Base-by-base conservation (phyloP, 805 yeast genomes). In the Candida fluviatilis region DNA sequence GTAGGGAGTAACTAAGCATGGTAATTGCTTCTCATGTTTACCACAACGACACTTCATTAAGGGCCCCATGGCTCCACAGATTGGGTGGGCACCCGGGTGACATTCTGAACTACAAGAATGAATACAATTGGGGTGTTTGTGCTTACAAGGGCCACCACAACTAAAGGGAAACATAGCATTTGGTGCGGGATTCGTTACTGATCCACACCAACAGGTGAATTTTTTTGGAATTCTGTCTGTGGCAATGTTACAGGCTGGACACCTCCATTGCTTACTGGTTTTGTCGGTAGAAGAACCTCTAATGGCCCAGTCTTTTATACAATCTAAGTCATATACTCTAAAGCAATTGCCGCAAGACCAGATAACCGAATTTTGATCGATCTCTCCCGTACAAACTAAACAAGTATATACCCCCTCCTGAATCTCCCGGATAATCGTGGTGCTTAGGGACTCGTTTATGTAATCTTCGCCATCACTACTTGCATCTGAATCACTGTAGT, bases 191-290 rank as follows among this genome's bases (percentile, higher is more conserved):
- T 84, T 77, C 14, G 76, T 64, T 2, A 73, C 75, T 50, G 85
- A 83, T 1, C 90, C 91, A 68, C 96, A 89, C 97, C 97, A 89
- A 54, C 97, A 89, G 1, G 76, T 76, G 57, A 76, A 82, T 28
- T 58, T 71, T 46, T 60, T 71, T 26, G 86, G 89, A 32, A 74
- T 68, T 50, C 62, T 58, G 36, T 60, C 65, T 36, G 66, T 62
- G 23, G 63, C 76, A 34, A 60, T 66, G 60, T 78, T 87, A 57
- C 95, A 85, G 3, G 84, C 75, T 0, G 96, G 96, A 58, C 97
- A 89, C 50, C 89, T 71, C 96, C 96, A 89, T 29, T 71, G 66
- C 35, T 73, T 75, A 31, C 72, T 70, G 1, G 60, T 62, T 34
- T 56, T 51, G 24, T 77, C 77, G 1, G 85, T 81, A 5, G 85